Percentiles rank a stretch among this genome's conserved stretches.
Evolutionary conservation across 2,329 filamentous ascomycete species (phyloP).

Genomic region (Ophiosphaerella korrae): DNA sequence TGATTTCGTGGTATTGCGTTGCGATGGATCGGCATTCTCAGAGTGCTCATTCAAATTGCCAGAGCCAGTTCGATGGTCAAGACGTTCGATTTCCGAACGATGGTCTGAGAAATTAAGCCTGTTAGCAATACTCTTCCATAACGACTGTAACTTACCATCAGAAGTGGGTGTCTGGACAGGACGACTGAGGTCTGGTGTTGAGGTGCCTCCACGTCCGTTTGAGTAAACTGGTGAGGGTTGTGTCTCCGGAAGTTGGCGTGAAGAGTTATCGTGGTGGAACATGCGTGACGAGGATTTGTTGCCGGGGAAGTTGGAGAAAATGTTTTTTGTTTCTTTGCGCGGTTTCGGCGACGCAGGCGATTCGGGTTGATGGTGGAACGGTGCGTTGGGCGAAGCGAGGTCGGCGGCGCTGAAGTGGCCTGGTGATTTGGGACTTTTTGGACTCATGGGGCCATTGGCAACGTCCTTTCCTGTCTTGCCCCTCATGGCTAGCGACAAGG

Average conservation of each 20-base stretch:
- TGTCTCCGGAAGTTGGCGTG: constrained; percentile 41
- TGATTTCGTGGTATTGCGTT: constrained; percentile 30
- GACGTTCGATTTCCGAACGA: constrained; percentile 36
- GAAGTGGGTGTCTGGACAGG: constrained; percentile 45
- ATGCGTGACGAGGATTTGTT: constrained; percentile 54
- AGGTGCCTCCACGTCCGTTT: constrained; percentile 52
- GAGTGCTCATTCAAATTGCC: constrained; percentile 34
- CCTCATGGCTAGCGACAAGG: constrained; percentile 45
- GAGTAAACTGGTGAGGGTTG: constrained; percentile 45
- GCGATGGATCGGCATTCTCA: constrained; percentile 28
- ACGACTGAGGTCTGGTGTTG: constrained; percentile 54
- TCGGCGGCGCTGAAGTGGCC: constrained; percentile 28
- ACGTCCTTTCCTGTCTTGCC: constrained; percentile 37
- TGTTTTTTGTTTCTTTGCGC: constrained; percentile 48
- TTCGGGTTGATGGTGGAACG: constrained; percentile 38
- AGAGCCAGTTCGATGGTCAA: constrained; percentile 37
- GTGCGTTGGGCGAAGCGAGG: constrained; percentile 35
- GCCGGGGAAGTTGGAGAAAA: constrained; percentile 56
- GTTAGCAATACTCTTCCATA: background rate
- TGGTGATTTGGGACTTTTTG: constrained; percentile 41
- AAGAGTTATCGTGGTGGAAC: constrained; percentile 42
- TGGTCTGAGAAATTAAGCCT: constrained; percentile 29
- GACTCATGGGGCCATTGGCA: constrained; percentile 35
- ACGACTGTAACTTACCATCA: constrained; percentile 31
- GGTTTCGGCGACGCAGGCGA: constrained; percentile 43